Evolutionary conservation across 495 filamentous ascomycete species (phyloP).

Genomic region (Parathielavia hyrcaniae): DNA sequence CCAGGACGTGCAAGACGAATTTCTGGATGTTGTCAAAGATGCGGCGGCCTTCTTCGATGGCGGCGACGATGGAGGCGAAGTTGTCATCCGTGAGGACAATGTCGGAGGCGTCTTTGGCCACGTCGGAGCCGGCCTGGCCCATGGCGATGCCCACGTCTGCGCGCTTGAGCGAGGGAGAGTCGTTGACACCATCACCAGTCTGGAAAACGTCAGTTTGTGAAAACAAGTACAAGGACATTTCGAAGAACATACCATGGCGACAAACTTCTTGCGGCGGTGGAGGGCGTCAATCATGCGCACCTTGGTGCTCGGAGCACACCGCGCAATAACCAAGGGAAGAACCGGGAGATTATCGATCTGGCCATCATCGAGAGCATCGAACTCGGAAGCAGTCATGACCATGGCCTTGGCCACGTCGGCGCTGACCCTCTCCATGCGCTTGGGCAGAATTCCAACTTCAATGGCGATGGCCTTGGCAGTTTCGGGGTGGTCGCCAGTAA

Average conservation of each 20-base stretch:
- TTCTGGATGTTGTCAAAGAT: constrained; percentile 81
- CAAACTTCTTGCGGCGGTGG: constrained; percentile 52
- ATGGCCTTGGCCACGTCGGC: constrained; percentile 48
- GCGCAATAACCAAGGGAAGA: constrained; percentile 58
- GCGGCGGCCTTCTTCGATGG: constrained; percentile 65
- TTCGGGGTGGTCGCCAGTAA: constrained; percentile 72
- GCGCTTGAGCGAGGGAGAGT: constrained; percentile 66
- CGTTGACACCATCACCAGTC: constrained; percentile 78
- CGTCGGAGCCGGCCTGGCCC: constrained; percentile 76
- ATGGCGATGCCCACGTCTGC: constrained; percentile 84
- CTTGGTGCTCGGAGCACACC: constrained; percentile 61
- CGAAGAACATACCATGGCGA: constrained; percentile 44
- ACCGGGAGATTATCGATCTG: constrained; percentile 53
- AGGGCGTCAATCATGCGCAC: constrained; percentile 63
- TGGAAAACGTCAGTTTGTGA: neutral
- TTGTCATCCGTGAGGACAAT: constrained; percentile 87
- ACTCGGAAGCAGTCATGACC: constrained; percentile 58
- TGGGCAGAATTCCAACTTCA: constrained; percentile 66
- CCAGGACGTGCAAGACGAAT: constrained; percentile 67
- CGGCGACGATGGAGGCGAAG: constrained; percentile 69
- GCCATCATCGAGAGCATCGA: constrained; percentile 52
- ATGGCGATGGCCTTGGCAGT: constrained; percentile 72
- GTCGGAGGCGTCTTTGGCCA: constrained; percentile 79
- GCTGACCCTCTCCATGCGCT: constrained; percentile 48
- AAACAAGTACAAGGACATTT: neutral